Evolutionary conservation across 2,329 filamentous ascomycete species (phyloP), one percentile per base, ranked within the genome.

Genomic region (Trichophyton rubrum): DNA sequence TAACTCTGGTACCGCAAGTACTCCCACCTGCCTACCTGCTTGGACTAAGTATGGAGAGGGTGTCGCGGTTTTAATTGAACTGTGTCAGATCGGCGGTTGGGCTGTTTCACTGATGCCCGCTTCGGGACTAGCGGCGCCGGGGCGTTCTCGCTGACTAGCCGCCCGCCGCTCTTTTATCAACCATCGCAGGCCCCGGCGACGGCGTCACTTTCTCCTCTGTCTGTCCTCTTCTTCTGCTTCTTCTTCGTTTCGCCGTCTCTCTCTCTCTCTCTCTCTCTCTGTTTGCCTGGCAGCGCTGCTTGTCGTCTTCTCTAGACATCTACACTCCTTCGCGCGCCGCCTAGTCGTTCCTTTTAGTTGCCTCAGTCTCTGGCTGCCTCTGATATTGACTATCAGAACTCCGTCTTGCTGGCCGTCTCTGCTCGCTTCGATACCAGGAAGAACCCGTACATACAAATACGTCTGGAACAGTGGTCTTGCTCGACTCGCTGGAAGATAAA

Each of bases 361-460:
- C n/a, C 59, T 9, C 30, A 20, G 15, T 51, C 40, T 62, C 13
- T 40, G 13, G 49, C 49, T 22, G 24, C 9, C 53, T 27, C 55
- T 59, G 47, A 56, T 60, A 55, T 60, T 60, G 47, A 56, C 30
- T 56, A 33, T 56, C 49, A 59, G 49, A 41, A 51, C 45, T 9
- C 6, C 45, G 6, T 30, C 22, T 57, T 33, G n/a, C 55, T 22
- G 55, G 33, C 15, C 9, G 33, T 33, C 56, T 60, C 51, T 59
- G 38, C 49, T 55, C 47, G 43, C 41, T 53, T 51, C 38, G 38
- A 47, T 38, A 45, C 24, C 56, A 45, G 20, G 38, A 40, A 51
- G 7, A 17, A 8, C 27, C 27, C 24, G 9, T 30, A 27, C 51
- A 33, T 35, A 33, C 13, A 33, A 30, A 30, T 30, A 30, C 27